These are phyloP conservation scores for Fusarium euwallaceae DNA, from an alignment of 2,329 filamentous ascomycete genomes.

Conservation along the genomic window DNA sequence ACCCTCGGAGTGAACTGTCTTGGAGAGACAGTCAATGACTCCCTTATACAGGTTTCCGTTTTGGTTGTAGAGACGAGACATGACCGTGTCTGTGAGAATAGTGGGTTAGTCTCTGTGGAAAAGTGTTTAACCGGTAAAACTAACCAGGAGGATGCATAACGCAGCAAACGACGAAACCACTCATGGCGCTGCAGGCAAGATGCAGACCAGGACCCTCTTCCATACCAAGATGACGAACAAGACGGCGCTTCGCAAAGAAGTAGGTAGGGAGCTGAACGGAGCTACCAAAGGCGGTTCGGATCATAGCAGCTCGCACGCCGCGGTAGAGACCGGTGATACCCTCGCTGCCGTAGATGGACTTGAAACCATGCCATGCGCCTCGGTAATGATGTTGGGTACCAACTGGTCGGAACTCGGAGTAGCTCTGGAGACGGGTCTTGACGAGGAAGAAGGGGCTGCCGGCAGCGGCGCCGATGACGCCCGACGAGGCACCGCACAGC, in stretches of 20 bases:
- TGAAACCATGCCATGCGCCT: conserved; percentile 86
- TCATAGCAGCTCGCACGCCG: conserved; percentile 93
- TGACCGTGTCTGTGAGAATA: conserved; percentile 81
- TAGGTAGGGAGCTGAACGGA: conserved; percentile 97
- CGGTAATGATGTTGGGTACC: conserved; percentile 96
- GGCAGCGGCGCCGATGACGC: conserved; percentile 90
- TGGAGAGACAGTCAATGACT: conserved; percentile 90
- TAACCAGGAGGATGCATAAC: conserved; percentile 96
- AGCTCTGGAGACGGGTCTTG: conserved; percentile 96
- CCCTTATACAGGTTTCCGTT: conserved; percentile 96
- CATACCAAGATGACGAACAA: conserved; percentile 87
- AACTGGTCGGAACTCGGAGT: conserved; percentile 90
- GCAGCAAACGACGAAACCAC: conserved; percentile 95
- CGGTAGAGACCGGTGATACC: conserved; percentile 87
- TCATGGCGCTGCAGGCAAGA: conserved; percentile 87
- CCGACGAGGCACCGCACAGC: conserved; percentile 89
- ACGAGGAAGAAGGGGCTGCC: conserved; percentile 98
- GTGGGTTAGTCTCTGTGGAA: conserved; percentile 6
- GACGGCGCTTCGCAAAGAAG: conserved; percentile 92
- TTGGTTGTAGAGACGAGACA: conserved; percentile 99
- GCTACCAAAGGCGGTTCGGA: conserved; percentile 94
- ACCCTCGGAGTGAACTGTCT: conserved; percentile 93
- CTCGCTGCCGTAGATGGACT: conserved; percentile 82
- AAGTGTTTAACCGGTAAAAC: conserved; percentile 42
- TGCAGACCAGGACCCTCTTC: conserved; percentile 91